These are phyloP conservation scores for Aspergillus sp. DNA, from an alignment of 2,329 filamentous ascomycete species.

Conservation along the genomic window DNA sequence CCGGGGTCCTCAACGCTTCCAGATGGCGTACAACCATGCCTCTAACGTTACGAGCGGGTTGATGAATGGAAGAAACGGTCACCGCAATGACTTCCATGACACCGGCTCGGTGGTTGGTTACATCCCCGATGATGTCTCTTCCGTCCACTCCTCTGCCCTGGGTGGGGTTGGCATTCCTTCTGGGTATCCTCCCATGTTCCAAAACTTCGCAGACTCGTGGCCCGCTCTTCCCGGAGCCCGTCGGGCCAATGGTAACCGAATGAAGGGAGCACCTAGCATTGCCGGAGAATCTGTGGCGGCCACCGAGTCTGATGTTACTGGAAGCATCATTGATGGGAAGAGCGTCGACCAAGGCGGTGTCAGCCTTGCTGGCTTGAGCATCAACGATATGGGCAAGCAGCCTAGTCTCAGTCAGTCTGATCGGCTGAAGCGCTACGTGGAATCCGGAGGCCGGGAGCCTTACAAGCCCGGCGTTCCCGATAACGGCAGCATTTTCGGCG, in stretches of 20 bases:
- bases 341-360: conserved; percentile 78
- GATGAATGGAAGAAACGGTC: conserved; percentile 53
- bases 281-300: conserved; percentile 91
- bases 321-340: conserved; percentile 74
- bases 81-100: conserved; percentile 63
- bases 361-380: conserved; percentile 80
- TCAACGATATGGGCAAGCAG: conserved; percentile 69
- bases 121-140: conserved; percentile 95
- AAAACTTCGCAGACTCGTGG: conserved; percentile 88
- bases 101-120: conserved; percentile 89
- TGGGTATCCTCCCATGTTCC: conserved; percentile 93
- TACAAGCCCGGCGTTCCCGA: conserved; percentile 55
- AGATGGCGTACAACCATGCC: conserved; percentile 73
- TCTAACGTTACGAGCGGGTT: conserved; percentile 59
- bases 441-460: conserved; percentile 70
- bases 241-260: conserved; percentile 65
- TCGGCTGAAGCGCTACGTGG: conserved; percentile 90
- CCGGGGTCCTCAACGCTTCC: conserved; percentile 82
- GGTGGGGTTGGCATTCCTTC: conserved; percentile 79
- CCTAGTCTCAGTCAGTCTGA: conserved; percentile 79
- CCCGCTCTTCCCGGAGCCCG: conserved; percentile 73
- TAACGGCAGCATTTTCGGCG: conserved; percentile 66
- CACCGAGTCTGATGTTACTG: conserved; percentile 82
- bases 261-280: conserved; percentile 71
- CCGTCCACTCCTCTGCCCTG: conserved; percentile 87